Conservation (phyloP, 179 eudicot genomes). For the Carnegiea gigantea region DNA sequence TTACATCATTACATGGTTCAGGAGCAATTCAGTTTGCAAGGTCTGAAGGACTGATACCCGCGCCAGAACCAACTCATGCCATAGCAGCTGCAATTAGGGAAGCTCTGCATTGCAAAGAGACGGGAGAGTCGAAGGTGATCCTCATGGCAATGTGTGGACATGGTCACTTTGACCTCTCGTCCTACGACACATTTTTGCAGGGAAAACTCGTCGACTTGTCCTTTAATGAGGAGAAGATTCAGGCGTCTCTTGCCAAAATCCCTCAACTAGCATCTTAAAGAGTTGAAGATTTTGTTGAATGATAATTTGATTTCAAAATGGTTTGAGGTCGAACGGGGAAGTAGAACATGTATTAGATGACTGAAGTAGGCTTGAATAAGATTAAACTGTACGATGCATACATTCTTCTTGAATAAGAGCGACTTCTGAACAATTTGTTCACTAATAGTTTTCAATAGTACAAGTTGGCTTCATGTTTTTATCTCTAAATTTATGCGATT, state of each 20-base stretch:
- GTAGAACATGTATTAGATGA: not conserved
- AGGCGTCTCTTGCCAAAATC: constrained; percentile 60
- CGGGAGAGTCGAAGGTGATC: constrained; percentile 83
- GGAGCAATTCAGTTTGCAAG: constrained; percentile 94
- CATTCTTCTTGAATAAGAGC: not conserved
- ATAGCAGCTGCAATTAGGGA: constrained; percentile 92
- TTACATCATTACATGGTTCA: constrained; percentile 22
- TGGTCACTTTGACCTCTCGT: constrained; percentile 90
- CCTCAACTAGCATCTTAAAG: constrained; percentile 39
- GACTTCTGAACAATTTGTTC: too few relatives aligned
- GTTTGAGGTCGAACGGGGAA: too few relatives aligned
- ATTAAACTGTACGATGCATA: not conserved
- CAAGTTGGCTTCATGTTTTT: too few relatives aligned
- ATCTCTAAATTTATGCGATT: too few relatives aligned
- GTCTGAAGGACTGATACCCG: constrained; percentile 89
- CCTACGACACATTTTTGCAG: constrained; percentile 78
- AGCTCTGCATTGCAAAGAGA: constrained; percentile 86
- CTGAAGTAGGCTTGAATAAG: not conserved
- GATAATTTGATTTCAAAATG: not conserved
- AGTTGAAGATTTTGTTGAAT: not conserved
- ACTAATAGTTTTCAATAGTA: too few relatives aligned
- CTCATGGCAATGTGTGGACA: constrained; percentile 99
- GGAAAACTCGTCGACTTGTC: constrained; percentile 78
- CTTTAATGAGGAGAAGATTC: constrained; percentile 56
- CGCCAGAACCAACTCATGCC: constrained; percentile 96